Evolutionary conservation across 768 basidiomycete genomes (phyloP).

Genomic region (Mycena epipterygia): DNA sequence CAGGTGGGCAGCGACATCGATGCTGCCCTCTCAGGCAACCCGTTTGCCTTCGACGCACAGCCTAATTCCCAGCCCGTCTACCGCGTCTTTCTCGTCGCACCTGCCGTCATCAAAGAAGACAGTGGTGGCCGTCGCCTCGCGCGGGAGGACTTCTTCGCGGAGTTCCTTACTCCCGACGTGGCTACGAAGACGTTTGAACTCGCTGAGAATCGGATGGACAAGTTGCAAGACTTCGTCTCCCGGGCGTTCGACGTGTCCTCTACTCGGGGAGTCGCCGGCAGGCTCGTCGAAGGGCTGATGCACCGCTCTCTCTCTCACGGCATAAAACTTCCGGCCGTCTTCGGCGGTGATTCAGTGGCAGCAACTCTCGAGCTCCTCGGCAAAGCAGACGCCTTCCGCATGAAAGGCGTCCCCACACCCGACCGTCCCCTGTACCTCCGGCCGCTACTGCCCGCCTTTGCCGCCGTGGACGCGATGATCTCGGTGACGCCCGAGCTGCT

Average conservation of each 20-base stretch:
- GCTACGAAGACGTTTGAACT: slow-evolving; percentile 1
- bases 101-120: slow-evolving; percentile 6
- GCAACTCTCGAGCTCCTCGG: slow-evolving; percentile 19
- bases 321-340: slow-evolving; percentile 10
- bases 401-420: not conserved
- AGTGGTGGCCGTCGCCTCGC: not conserved
- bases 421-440: slow-evolving; percentile 21
- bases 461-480: slow-evolving; percentile 20
- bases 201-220: not conserved
- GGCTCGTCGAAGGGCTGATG: slow-evolving; percentile 23
- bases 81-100: slow-evolving; percentile 10
- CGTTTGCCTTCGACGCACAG: not conserved
- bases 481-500: not conserved
- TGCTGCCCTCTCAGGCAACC: not conserved
- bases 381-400: slow-evolving; percentile 6
- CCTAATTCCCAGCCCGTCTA: not conserved
- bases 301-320: slow-evolving; percentile 4
- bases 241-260: not conserved
- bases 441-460: slow-evolving; percentile 4
- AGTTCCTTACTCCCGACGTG: slow-evolving; percentile 14
- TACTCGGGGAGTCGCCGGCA: slow-evolving; percentile 4
- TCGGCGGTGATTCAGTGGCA: slow-evolving; percentile 1
- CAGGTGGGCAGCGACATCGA: not conserved
- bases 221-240: not conserved
- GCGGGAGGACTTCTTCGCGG: not conserved